Percentiles rank a stretch among this genome's conserved stretches.
Conservation (phyloP, 2,329 filamentous ascomycete species). For the Rutstroemia sp. region DNA sequence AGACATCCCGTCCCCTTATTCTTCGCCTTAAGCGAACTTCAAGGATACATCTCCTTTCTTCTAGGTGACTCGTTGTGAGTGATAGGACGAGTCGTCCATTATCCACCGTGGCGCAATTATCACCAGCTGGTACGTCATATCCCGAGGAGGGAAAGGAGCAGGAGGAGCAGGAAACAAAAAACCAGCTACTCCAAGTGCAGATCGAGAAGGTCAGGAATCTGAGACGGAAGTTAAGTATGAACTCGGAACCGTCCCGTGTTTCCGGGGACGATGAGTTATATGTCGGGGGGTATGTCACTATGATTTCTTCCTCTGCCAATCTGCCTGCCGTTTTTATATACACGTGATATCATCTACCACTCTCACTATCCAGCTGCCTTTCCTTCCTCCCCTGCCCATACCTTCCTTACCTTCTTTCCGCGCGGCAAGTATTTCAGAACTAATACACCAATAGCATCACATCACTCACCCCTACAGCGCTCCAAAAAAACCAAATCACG, state of each 20-base stretch:
- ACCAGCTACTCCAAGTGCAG: background rate
- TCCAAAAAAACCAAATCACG: constrained; percentile 71
- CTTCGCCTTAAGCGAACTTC: too few species aligned
- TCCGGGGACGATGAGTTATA: constrained; percentile 65
- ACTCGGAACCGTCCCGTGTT: constrained; percentile 56
- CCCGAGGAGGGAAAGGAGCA: background rate
- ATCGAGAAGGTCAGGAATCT: background rate
- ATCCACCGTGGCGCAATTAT: background rate
- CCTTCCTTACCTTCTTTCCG: too few species aligned
- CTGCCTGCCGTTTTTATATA: background rate
- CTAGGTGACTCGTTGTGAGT: too few species aligned
- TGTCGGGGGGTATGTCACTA: constrained; percentile 62
- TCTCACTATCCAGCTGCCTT: background rate
- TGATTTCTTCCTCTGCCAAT: constrained; percentile 5
- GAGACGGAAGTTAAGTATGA: constrained; percentile 6
- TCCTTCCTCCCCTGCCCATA: background rate
- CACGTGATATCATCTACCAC: constrained; percentile 27
- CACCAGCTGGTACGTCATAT: background rate
- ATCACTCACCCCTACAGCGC: constrained; percentile 61
- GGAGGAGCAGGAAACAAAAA: background rate
- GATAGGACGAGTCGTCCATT: too few species aligned
- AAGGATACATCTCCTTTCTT: too few species aligned
- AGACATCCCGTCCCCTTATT: too few species aligned
- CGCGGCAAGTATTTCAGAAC: too few species aligned
- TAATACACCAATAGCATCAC: constrained; percentile 53